Evolutionary conservation across 192 early-diverging fungal species (phyloP).

Genomic region (Thamnidium elegans): DNA sequence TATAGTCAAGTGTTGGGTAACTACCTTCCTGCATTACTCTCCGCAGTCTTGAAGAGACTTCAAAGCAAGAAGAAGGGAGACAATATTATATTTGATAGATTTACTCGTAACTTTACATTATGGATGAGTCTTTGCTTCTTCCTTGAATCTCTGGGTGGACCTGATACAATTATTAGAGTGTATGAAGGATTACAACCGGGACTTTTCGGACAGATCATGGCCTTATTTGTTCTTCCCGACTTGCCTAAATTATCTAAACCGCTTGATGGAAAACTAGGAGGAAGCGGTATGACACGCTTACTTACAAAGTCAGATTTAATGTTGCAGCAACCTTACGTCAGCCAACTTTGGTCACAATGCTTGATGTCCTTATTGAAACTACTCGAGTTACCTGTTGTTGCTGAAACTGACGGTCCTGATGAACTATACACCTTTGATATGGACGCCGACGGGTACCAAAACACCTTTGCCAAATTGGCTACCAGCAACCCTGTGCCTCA

Average conservation of each 20-base stretch:
- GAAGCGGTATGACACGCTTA: slow-evolving; percentile 62
- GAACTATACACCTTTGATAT: slow-evolving; percentile 69
- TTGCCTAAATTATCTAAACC: slow-evolving; percentile 52
- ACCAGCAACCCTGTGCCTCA: slow-evolving; percentile 61
- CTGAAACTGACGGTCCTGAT: slow-evolving; percentile 51
- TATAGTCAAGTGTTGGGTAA: slow-evolving; percentile 39
- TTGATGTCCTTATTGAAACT: slow-evolving; percentile 51
- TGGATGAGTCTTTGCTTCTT: slow-evolving; percentile 66
- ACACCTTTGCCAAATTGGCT: slow-evolving; percentile 75
- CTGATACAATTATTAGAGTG: slow-evolving; percentile 55
- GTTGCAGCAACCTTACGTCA: slow-evolving; percentile 52
- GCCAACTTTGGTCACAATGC: slow-evolving; percentile 45
- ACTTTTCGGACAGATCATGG: slow-evolving; percentile 64
- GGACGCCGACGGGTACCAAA: slow-evolving; percentile 76
- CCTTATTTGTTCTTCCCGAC: slow-evolving; percentile 64
- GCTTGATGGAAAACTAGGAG: slow-evolving; percentile 60
- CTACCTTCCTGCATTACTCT: slow-evolving; percentile 48
- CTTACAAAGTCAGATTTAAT: slow-evolving; percentile 55
- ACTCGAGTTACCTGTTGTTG: slow-evolving; percentile 57
- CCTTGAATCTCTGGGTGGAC: slow-evolving; percentile 56
- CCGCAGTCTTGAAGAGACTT: slow-evolving; percentile 43
- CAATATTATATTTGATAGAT: slow-evolving; percentile 44
- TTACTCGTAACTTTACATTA: slow-evolving; percentile 63
- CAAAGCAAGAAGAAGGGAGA: slow-evolving; percentile 46
- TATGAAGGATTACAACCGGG: slow-evolving; percentile 59